A percentile compares a stretch with the other conserved stretches of the same genome.
Evolutionary conservation across 2,329 filamentous ascomycete species (phyloP).

Genomic region (Talaromyces sp.): DNA sequence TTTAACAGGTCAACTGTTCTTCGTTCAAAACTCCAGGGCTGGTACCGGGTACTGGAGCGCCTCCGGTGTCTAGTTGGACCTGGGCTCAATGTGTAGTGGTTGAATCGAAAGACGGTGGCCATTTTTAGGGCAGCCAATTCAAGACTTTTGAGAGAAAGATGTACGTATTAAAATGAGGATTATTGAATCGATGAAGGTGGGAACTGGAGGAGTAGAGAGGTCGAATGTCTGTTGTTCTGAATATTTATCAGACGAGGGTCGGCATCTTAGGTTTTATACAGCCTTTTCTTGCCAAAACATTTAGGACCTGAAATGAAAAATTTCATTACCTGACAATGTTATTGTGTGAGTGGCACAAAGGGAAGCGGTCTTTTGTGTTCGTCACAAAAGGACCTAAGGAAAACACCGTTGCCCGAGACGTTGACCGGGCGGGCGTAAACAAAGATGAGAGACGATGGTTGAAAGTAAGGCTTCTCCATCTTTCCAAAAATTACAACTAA

Average conservation of each 20-base stretch:
- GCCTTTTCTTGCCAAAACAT: not conserved
- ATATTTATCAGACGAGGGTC: not conserved
- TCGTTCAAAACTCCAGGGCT: not conserved
- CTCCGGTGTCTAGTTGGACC: not conserved
- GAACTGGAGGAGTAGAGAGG: not conserved
- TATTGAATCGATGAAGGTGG: not conserved
- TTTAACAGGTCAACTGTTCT: not conserved
- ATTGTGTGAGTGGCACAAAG: not conserved
- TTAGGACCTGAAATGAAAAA: not conserved
- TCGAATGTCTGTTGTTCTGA: not conserved
- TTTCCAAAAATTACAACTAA: not conserved
- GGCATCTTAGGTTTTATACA: not conserved
- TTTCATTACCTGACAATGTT: not conserved
- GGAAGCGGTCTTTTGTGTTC: not conserved
- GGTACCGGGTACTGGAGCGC: not conserved
- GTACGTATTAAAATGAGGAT: not conserved
- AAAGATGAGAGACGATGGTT: not conserved
- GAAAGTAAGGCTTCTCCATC: not conserved
- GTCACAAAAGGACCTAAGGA: not conserved
- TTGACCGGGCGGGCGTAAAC: not conserved
- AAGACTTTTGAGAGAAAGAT: not conserved
- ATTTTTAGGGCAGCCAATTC: not conserved
- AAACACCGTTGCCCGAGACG: not conserved
- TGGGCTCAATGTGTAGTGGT: not conserved
- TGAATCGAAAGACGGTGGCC: not conserved